A percentile compares a stretch with the other conserved stretches of the same genome.
Conservation (phyloP, 1,284 basidiomycete genomes). For the Rhodotorula sp. region DNA sequence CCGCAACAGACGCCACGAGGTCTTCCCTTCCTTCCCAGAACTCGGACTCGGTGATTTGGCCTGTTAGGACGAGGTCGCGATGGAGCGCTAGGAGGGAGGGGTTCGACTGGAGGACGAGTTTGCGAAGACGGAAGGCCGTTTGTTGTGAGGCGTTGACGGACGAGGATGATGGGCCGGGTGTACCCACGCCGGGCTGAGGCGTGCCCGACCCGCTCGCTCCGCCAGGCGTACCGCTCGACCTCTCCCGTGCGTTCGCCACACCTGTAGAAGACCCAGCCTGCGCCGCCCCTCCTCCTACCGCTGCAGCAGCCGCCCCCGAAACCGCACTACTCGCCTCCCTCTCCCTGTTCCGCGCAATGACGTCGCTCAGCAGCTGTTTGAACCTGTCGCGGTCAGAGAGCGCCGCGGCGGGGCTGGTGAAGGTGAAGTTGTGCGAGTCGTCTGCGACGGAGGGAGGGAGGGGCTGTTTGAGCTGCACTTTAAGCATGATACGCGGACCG, state of each 20-base stretch:
- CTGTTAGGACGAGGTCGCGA: constrained; percentile 76
- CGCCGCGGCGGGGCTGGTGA: constrained; percentile 60
- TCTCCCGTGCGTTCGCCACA: not conserved
- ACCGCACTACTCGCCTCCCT: constrained; percentile 14
- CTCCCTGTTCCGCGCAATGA: constrained; percentile 63
- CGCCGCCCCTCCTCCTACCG: constrained; percentile 14
- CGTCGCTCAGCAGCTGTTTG: constrained; percentile 69
- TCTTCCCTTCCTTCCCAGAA: constrained; percentile 95
- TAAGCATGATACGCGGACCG: constrained; percentile 68
- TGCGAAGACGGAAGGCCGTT: constrained; percentile 56
- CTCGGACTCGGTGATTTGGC: constrained; percentile 82
- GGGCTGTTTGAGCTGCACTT: constrained; percentile 53
- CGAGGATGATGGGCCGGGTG: constrained; percentile 49
- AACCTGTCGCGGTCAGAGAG: constrained; percentile 67
- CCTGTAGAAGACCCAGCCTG: not conserved
- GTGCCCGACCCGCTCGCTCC: constrained; percentile 58
- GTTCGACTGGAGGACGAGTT: constrained; percentile 72
- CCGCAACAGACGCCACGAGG: constrained; percentile 63
- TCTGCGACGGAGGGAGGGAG: constrained; percentile 51
- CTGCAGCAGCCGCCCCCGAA: too few relatives aligned
- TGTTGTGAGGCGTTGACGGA: constrained; percentile 54
- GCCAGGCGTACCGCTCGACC: not conserved
- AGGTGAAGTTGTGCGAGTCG: constrained; percentile 74
- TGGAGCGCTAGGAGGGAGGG: constrained; percentile 74
- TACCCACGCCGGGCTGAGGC: not conserved